phyloP scores from a whole-genome alignment of 129 eudicot species.

The Deinandra increscens region DNA sequence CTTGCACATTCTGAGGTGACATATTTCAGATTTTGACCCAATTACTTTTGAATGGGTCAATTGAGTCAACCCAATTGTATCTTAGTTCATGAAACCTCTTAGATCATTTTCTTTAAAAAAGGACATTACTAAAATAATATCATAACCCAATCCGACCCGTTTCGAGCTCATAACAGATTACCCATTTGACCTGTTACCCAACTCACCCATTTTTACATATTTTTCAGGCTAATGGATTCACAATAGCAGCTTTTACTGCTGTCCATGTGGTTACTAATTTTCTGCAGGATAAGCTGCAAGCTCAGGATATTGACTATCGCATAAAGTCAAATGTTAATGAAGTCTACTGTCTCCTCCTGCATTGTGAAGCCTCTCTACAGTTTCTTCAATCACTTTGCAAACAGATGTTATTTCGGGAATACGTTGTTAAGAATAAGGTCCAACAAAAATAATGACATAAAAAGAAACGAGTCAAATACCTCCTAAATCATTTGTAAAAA shows the following conservation, averaged over 20 bases:
- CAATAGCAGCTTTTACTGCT: conserved; percentile 55
- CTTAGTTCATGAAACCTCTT: background rate
- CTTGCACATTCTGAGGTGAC: conserved; percentile 55
- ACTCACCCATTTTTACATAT: background rate
- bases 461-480: background rate
- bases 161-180: background rate
- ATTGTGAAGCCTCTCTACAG: conserved; percentile 75
- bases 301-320: conserved; percentile 6
- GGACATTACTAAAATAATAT: background rate
- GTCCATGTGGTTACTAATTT: conserved; percentile 46
- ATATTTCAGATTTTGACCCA: background rate
- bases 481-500: background rate
- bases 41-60: background rate
- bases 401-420: conserved; percentile 52
- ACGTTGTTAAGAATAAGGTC: conserved; percentile 61
- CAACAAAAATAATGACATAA: background rate
- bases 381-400: conserved; percentile 67
- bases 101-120: background rate
- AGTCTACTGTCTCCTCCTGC: conserved; percentile 49
- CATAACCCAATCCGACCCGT: background rate
- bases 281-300: conserved; percentile 56
- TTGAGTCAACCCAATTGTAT: background rate
- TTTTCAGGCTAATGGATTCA: conserved; percentile 68
- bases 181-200: background rate
- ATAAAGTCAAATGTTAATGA: conserved; percentile 36